A percentile compares a stretch with the other conserved stretches of the same genome.
These are phyloP conservation scores for Colletotrichum navitas DNA, from an alignment of 2,329 filamentous ascomycete genomes.

Conservation along the genomic window DNA sequence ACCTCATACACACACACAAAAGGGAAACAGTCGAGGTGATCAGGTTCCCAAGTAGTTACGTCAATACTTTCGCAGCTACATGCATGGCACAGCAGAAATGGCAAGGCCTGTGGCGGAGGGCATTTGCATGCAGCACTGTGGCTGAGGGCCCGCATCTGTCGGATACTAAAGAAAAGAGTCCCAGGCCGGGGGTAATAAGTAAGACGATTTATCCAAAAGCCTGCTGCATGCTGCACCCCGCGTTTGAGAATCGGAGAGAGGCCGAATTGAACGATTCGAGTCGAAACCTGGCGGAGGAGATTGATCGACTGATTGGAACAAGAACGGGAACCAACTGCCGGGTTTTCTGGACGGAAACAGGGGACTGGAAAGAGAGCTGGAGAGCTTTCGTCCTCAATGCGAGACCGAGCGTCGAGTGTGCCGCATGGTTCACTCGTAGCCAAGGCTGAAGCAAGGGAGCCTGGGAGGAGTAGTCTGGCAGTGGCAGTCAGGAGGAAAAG, in stretches of 20 bases:
- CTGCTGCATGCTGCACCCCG: conserved; percentile 29
- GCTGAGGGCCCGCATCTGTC: conserved; percentile 15
- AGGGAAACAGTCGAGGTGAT: not conserved
- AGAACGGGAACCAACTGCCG: not conserved
- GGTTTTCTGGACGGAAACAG: not conserved
- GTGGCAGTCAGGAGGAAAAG: conserved; percentile 1
- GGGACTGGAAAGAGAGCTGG: not conserved
- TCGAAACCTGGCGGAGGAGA: not conserved
- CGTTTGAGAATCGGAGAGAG: conserved; percentile 21
- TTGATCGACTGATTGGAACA: not conserved
- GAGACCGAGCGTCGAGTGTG: conserved; percentile 14
- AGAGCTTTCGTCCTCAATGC: conserved; percentile 2
- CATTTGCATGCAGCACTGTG: conserved; percentile 16
- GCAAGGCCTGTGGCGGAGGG: conserved; percentile 21
- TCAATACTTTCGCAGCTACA: not conserved
- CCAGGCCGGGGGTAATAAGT: conserved; percentile 19
- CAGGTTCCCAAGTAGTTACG: not conserved
- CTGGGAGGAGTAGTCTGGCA: not conserved
- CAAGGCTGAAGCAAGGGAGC: not conserved
- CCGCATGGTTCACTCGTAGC: not conserved
- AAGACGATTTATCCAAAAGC: conserved; percentile 2
- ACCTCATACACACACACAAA: not conserved
- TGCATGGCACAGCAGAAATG: not conserved
- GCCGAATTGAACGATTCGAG: not conserved
- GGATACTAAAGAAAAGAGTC: conserved; percentile 26